These are phyloP conservation scores for Ceriops zippeliana DNA, from an alignment of 345 rosid genomes.

Conservation along the genomic window DNA sequence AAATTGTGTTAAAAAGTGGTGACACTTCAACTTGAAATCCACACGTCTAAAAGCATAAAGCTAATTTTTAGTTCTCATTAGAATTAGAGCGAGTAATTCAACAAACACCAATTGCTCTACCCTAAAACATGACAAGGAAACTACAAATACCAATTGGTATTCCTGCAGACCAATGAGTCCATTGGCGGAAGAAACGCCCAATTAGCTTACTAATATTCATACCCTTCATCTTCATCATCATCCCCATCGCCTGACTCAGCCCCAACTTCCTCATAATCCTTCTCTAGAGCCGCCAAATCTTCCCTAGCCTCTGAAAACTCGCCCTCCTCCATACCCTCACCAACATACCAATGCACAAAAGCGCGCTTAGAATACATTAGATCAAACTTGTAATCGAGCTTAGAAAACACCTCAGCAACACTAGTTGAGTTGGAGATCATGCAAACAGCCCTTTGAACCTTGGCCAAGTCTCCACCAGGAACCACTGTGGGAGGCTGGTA, in stretches of 20 bases:
- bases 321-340: slow-evolving; percentile 21
- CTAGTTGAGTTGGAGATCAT: slow-evolving; percentile 19
- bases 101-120: no score
- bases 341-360: slow-evolving; percentile 23
- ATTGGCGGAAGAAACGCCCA: neutral
- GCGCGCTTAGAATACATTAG: slow-evolving; percentile 18
- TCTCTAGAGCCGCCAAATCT: slow-evolving; percentile 13
- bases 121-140: no score
- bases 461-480: slow-evolving; percentile 18
- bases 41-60: no score
- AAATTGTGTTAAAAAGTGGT: no score
- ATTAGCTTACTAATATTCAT: neutral
- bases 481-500: slow-evolving; percentile 19
- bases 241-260: slow-evolving; percentile 7
- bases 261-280: slow-evolving; percentile 19
- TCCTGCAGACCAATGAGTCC: slow-evolving; percentile 7
- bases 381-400: slow-evolving; percentile 17
- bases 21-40: no score
- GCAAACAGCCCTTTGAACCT: slow-evolving; percentile 19
- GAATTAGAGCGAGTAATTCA: no score
- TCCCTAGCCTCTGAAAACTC: slow-evolving; percentile 16
- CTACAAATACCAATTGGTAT: neutral
- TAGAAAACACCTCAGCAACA: slow-evolving; percentile 19
- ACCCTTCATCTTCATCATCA: slow-evolving; percentile 2
- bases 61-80: no score